A percentile compares a stretch with the other conserved stretches of the same genome.
Conservation (phyloP, 331 rosid species). For the Acacia concinna region DNA sequence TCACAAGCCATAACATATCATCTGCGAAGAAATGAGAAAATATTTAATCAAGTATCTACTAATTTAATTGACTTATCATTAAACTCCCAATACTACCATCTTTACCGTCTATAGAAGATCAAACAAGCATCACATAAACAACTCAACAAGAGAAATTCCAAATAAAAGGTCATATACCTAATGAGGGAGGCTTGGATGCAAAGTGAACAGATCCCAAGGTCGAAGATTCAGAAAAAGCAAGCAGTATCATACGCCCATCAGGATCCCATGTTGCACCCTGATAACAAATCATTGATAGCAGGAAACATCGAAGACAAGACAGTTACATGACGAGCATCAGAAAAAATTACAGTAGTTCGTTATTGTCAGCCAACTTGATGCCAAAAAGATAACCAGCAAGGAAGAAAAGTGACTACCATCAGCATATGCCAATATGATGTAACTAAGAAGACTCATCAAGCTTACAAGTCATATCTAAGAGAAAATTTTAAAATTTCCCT, state of each 20-base stretch:
- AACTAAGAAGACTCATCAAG: neutral
- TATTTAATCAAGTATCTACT: neutral
- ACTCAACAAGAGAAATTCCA: conserved; percentile 22
- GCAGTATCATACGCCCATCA: conserved; percentile 88
- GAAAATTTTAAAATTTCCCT: neutral
- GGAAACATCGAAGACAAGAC: conserved; percentile 15
- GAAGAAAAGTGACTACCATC: neutral
- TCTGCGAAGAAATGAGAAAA: neutral
- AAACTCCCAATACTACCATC: neutral
- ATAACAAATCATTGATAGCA: conserved; percentile 27
- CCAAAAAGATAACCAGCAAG: neutral
- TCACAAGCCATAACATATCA: conserved; percentile 9
- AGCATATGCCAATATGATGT: neutral
- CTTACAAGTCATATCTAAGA: neutral
- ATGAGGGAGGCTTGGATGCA: conserved; percentile 93
- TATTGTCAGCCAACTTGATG: neutral
- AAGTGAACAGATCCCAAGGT: conserved; percentile 91
- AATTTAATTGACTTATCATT: conserved; percentile 2
- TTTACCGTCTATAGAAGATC: conserved; percentile 7
- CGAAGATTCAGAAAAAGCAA: conserved; percentile 83
- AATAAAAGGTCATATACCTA: conserved; percentile 52
- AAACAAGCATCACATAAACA: conserved; percentile 1
- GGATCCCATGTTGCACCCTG: conserved; percentile 98
- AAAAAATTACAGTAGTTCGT: conserved; percentile 2
- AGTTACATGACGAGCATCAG: conserved; percentile 1